Evolutionary conservation across 495 filamentous ascomycete genomes (phyloP), one percentile per base, ranked within the genome.

Genomic region (Hypomontagnella monticulosa): DNA sequence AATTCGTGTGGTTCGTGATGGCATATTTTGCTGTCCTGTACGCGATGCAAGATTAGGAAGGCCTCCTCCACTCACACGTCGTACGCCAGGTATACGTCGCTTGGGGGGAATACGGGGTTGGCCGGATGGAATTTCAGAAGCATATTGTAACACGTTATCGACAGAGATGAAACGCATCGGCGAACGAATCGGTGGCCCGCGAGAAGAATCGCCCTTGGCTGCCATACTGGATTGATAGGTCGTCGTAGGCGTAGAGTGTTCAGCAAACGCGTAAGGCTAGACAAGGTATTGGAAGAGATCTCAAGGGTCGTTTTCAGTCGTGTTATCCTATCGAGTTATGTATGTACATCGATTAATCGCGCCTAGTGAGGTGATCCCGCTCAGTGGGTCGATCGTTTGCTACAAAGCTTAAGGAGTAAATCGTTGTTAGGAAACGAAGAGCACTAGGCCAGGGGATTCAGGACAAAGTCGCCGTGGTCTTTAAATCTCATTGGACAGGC

Each of bases 51-150:
- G 52, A 43, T 74, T 76, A 16, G 78, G 73, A 41, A 79, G 57
- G 23, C 78, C 70, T 61, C 74, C 64, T 15, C 72, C 64, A 59
- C 75, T 73, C 15, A 74, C 62, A 32, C 83, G 78, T 23, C 81
- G 75, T 32, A 80, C 76, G 9, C 74, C 76, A 33, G 78, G 72
- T n/a, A 80, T 81, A 27, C 62, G 76, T 33, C 71, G 71, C 47
- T 79, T 81, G 16, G 89, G 85, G 0, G 92, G 90, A 15, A 87
- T 83, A 3, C 95, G 88, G 37, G 93, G 91, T 76, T 98, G 93
- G 75, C 91, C 93, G 0, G 95, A 98, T 15, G 95, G 96, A 4
- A 99, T 92, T 67, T 99, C 93, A 33, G 92, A 96, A 57, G 93
- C 87, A 78, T 96, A 91, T 76, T 96, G 93, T 3, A 99, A 88